Evolutionary conservation across 2,329 filamentous ascomycete genomes (phyloP), one percentile per base, ranked within the genome.

Genomic region (Fusarium pseudoanthophilum): DNA sequence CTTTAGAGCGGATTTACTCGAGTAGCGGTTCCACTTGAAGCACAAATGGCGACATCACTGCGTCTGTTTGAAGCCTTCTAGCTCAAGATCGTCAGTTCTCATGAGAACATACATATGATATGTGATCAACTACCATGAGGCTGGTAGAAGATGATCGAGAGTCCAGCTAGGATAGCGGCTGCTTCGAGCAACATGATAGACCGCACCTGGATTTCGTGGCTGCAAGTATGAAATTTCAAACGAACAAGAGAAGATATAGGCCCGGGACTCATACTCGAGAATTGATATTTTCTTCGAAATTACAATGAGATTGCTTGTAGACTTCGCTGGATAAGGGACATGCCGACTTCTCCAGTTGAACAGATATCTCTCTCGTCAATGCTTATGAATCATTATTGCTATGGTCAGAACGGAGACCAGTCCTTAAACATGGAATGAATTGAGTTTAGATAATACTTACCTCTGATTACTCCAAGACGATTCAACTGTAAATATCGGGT

Each of bases 1-100:
- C 11, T 42, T 24, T 69, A 65, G 28, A 42, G 43, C 59, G 67
- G 65, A 11, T 39, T 65, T 69, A 24, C 24, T 28, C 20, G 3
- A 18, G 21, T 8, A 36, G 28, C 15, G 40, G 58, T 64, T 51
- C 66, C 65, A 59, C 65, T 34, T 14, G 21, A 26, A 64, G 30
- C 46, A 36, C 46, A 16, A 30, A 67, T 53, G 34, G 48, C 48
- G 34, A 32, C 26, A 53, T 40, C 7, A 11, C 14, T 39, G 51
- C 51, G 15, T 28, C 51, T 52, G 15, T 53, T 53, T 7, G 7
- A 40, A 34, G 21, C 10, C 16, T 26, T 15, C 7, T 30, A 32
- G 21, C 18, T 60, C 40, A 18, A 24, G 26, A 30, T 21, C 9
- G 14, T 53, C 26, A 32, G 9, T 26, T 40, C 21, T 53, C 21